These are phyloP conservation scores for Starmerella potacharoeniae DNA, from an alignment of 805 yeast genomes.

Conservation along the genomic window DNA sequence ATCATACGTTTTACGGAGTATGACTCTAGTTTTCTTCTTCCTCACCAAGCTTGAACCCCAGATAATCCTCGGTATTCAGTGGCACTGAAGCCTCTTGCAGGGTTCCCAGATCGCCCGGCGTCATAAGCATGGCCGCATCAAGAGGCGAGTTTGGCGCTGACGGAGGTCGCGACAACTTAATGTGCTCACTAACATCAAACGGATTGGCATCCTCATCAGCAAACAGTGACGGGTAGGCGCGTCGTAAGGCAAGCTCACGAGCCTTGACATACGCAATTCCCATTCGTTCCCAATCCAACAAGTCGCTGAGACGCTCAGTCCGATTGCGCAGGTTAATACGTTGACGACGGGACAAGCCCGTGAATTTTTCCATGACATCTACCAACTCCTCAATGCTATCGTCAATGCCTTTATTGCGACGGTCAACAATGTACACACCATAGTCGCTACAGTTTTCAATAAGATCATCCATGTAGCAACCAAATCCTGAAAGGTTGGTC, in stretches of 20 bases:
- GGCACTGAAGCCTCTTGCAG: conserved; percentile 77
- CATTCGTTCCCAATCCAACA: conserved; percentile 96
- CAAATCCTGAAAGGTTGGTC: conserved; percentile 91
- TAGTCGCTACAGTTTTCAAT: conserved; percentile 90
- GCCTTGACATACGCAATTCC: conserved; percentile 95
- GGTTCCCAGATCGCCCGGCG: conserved; percentile 97
- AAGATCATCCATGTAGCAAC: conserved; percentile 96
- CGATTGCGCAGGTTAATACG: conserved; percentile 96
- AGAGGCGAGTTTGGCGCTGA: conserved; percentile 97
- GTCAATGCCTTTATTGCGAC: conserved; percentile 83
- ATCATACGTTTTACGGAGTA: neutral
- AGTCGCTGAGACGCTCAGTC: conserved; percentile 84
- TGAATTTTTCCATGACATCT: conserved; percentile 80
- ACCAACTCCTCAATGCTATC: conserved; percentile 86
- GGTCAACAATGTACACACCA: conserved; percentile 93
- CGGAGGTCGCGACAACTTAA: conserved; percentile 76
- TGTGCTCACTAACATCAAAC: conserved; percentile 26
- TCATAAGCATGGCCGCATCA: conserved; percentile 64
- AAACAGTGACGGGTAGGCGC: conserved; percentile 87
- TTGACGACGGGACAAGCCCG: conserved; percentile 84
- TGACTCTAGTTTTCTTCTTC: conserved; percentile 20
- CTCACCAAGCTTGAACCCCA: conserved; percentile 34
- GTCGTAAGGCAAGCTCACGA: conserved; percentile 75
- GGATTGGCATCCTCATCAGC: conserved; percentile 27
- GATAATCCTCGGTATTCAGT: conserved; percentile 62